Conservation (phyloP, 371 early-diverging fungal genomes). For the Parasitella parasitica region DNA sequence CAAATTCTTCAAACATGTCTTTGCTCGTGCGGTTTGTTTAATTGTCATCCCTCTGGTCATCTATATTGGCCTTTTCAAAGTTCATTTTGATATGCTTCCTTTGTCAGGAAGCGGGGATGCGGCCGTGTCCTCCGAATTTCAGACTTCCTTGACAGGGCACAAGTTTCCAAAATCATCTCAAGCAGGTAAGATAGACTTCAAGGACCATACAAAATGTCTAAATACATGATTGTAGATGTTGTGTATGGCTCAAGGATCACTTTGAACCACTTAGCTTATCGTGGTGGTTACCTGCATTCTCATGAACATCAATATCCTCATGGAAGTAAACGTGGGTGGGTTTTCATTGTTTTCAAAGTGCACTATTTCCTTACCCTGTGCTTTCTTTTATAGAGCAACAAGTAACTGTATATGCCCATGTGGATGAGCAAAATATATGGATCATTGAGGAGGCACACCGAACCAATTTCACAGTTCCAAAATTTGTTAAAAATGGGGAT, state of each 20-base stretch:
- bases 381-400: conserved; percentile 54
- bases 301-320: conserved; percentile 81
- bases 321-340: conserved; percentile 68
- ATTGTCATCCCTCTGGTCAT: conserved; percentile 79
- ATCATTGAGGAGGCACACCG: conserved; percentile 50
- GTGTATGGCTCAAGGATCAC: conserved; percentile 75
- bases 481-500: conserved; percentile 55
- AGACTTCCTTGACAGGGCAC: conserved; percentile 77
- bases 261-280: conserved; percentile 73
- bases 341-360: not conserved
- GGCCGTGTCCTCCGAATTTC: conserved; percentile 89
- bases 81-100: conserved; percentile 81
- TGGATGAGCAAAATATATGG: conserved; percentile 55
- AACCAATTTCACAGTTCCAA: conserved; percentile 32
- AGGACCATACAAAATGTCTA: no score
- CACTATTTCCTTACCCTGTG: no score
- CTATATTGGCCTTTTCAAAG: conserved; percentile 79
- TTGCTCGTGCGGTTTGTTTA: conserved; percentile 71
- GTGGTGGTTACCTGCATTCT: conserved; percentile 86
- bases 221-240: conserved; percentile 48
- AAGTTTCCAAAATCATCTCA: conserved; percentile 49
- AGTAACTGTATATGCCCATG: conserved; percentile 22
- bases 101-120: conserved; percentile 87
- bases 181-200: conserved; percentile 11
- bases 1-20: conserved; percentile 61